Conservation (phyloP, 176 grass and related monocot genomes). For the Oropetium thomaeum region DNA sequence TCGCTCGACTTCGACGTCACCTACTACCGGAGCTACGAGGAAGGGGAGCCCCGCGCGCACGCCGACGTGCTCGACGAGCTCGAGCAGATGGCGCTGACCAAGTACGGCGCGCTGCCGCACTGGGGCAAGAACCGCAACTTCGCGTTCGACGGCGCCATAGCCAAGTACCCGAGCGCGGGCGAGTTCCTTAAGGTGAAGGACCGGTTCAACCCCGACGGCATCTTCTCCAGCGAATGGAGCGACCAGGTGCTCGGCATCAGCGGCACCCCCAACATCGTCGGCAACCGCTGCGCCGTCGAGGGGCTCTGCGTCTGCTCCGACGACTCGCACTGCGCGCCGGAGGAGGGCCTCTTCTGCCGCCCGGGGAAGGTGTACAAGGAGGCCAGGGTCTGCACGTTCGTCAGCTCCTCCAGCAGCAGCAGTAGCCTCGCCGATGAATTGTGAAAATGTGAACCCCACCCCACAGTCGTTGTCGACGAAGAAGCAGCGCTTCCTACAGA, state of each 20-base stretch:
- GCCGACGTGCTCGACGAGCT: constrained; percentile 19
- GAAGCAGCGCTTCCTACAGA: too few relatives aligned
- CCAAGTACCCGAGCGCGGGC: not conserved
- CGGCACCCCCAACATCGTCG: not conserved
- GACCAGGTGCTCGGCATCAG: constrained; percentile 54
- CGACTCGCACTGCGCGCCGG: constrained; percentile 43
- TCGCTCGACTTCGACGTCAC: constrained; percentile 47
- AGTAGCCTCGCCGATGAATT: too few relatives aligned
- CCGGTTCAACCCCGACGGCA: constrained; percentile 42
- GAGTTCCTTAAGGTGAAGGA: not conserved
- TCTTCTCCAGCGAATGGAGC: constrained; percentile 76
- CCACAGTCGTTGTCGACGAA: too few relatives aligned
- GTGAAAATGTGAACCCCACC: too few relatives aligned
- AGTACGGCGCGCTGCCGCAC: constrained; percentile 48
- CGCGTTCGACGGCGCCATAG: not conserved
- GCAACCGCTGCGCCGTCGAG: constrained; percentile 26
- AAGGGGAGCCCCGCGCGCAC: not conserved
- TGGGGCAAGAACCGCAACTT: not conserved
- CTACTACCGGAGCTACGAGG: constrained; percentile 42
- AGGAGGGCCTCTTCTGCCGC: constrained; percentile 30
- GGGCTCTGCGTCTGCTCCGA: constrained; percentile 45
- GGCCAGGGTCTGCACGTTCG: constrained; percentile 32
- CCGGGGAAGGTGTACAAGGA: constrained; percentile 33
- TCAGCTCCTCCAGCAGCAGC: too few relatives aligned
- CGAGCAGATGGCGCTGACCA: constrained; percentile 19